These are phyloP conservation scores for Verticillium alfalfae DNA, from an alignment of 2,329 filamentous ascomycete genomes.

Conservation along the genomic window DNA sequence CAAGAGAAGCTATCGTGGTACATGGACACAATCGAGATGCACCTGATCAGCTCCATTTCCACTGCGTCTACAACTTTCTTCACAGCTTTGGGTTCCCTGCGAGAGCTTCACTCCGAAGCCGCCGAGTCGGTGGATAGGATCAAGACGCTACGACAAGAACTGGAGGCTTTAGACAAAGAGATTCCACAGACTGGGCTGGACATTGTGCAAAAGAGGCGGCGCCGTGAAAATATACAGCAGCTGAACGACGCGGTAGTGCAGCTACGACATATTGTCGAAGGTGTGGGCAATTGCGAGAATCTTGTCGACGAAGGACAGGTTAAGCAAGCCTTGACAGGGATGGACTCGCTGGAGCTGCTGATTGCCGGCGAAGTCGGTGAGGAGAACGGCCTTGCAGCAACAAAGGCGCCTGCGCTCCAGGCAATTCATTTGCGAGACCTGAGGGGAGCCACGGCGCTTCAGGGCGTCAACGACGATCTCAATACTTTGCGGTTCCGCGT, in stretches of 20 bases:
- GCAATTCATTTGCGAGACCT: constrained; percentile 57
- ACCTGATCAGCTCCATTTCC: constrained; percentile 93
- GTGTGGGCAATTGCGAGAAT: constrained; percentile 70
- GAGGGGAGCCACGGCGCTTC: constrained; percentile 69
- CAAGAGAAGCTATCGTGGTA: constrained; percentile 99
- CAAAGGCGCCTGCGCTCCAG: constrained; percentile 17
- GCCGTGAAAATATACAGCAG: constrained; percentile 78
- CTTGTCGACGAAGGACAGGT: constrained; percentile 80
- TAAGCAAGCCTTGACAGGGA: constrained; percentile 70
- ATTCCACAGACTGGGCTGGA: constrained; percentile 81
- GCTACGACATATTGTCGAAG: constrained; percentile 70
- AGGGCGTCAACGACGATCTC: constrained; percentile 74
- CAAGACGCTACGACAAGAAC: constrained; percentile 70
- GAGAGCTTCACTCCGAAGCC: constrained; percentile 87
- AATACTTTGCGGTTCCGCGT: constrained; percentile 71
- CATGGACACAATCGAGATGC: constrained; percentile 98
- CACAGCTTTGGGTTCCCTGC: constrained; percentile 82
- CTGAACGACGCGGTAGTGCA: constrained; percentile 80
- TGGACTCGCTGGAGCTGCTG: constrained; percentile 73
- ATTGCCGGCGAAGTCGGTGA: constrained; percentile 64
- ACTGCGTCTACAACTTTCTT: constrained; percentile 96
- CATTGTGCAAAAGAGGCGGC: constrained; percentile 75
- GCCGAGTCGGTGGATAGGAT: constrained; percentile 87
- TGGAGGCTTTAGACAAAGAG: constrained; percentile 76
- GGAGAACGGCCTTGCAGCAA: constrained; percentile 17